Evolutionary conservation across 2,329 filamentous ascomycete species (phyloP), one percentile per base, ranked within the genome.

Genomic region (Thielaviopsis musarum): DNA sequence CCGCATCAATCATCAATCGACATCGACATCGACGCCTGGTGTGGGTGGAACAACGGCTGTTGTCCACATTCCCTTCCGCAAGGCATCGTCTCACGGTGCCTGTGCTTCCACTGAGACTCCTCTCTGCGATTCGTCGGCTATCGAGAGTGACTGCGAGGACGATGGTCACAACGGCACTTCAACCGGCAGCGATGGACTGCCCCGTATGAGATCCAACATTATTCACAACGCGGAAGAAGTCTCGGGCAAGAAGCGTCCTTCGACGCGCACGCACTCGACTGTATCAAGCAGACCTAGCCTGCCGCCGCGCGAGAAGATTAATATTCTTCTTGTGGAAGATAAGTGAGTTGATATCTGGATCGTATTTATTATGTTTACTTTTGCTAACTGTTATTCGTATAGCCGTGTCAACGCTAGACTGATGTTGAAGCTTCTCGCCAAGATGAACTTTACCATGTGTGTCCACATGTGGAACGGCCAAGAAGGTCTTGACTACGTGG

Each of bases 281-380:
- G 83, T 87, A 1, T 54, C 52, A 2, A 49, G 54, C n/a, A 34
- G 38, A 5, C n/a, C 21, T 2, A 15, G 22, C 6, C 34, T 52
- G n/a, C 51, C 51, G 10, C 57, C 54, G 59, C 76, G 87, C 59
- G 74, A 78, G 58, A 78, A 80, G 45, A 76, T 84, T 5, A 80
- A 87, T 54, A 75, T 91, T n/a, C 71, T 91, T 21, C 81, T 93
- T 1, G 87, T 91, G 1, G 88, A 91, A 70, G 88, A 91, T 67
- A 90, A 91, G 80, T 82, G 73, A 74, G 80, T 75, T 19, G 7
- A 22, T 15, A 1, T 6, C 7, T 22, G 19, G 15, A 10, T n/a
- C 10, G 21, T 45, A 17, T 41, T 2, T 41, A 17, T 45, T 7
- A 3, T 15, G 5, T n/a, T 17, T 45, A 24, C 41, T 17, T 10